Evolutionary conservation across 495 filamentous ascomycete genomes (phyloP), one percentile per base, ranked within the genome.

Genomic region (Talaromyces nanjingensis): DNA sequence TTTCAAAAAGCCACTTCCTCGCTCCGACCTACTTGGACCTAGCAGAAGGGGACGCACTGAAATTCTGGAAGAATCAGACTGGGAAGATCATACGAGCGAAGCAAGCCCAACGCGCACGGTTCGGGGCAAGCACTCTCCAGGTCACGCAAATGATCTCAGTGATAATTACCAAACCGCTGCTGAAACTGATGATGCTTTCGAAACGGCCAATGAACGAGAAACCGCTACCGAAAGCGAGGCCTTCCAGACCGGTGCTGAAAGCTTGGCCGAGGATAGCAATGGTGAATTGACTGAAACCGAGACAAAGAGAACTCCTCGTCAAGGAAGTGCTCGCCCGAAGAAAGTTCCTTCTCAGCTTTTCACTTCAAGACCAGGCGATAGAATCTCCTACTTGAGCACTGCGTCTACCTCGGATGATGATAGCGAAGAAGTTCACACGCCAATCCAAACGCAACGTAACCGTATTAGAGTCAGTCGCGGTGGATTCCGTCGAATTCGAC

Each of bases 271-370:
- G 39, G 89, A 89, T 64, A 91, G 88, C 72, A 89, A 88, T 59
- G 91, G 89, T 65, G 90, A 88, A 20, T 79, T 91, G 22, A 98
- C 94, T 1, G 94, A 98, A 77, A 97, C 93, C 12, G 93, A 97
- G 70, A 82, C 74, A 63, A 79, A 77, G 65, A 77, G 75, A 25
- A 76, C 76, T 29, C 74, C 75, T 31, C 78, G 81, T 29, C 73
- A 72, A 64, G 53, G 62, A 6, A 70, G 62, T 59, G 42, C 70
- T 58, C 68, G 66, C 3, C 63, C 63, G n/a, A 66, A 57, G 60
- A 76, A 72, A 57, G 70, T 75, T 31, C 68, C 77, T 54, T 76
- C 79, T 3, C 74, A 79, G 22, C 68, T 84, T 27, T 63, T 68
- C 4, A 73, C 80, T 65, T 66, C 70, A 37, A 85, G 83, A 70